These are phyloP conservation scores for Xylariomycetidae sp. DNA, from an alignment of 2,329 filamentous ascomycete species.

Conservation along the genomic window DNA sequence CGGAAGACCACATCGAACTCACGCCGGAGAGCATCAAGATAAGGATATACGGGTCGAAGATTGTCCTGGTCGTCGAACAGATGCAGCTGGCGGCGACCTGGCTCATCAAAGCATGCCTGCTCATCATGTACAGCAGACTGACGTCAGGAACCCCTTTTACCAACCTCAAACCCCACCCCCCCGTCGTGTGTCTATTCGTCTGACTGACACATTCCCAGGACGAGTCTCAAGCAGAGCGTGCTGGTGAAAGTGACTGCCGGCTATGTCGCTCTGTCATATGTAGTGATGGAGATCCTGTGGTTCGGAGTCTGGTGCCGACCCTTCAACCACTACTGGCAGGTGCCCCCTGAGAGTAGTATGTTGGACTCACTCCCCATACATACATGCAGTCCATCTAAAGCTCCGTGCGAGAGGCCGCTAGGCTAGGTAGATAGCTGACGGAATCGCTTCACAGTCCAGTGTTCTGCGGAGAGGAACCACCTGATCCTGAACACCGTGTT, in stretches of 20 bases:
- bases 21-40: constrained; percentile 39
- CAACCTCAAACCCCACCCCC: not conserved
- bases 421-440: no score
- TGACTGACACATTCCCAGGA: constrained; percentile 23
- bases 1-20: constrained; percentile 37
- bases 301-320: constrained; percentile 51
- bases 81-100: constrained; percentile 58
- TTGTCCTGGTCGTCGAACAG: constrained; percentile 58
- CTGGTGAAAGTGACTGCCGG: constrained; percentile 43
- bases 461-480: constrained; percentile 53
- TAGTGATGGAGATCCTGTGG: constrained; percentile 47
- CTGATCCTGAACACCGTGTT: constrained; percentile 56
- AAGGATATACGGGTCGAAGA: constrained; percentile 52
- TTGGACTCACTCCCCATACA: constrained; percentile 4
- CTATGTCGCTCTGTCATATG: constrained; percentile 43
- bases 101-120: constrained; percentile 51
- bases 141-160: constrained; percentile 31
- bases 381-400: constrained; percentile 1
- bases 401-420: no score
- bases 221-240: constrained; percentile 41
- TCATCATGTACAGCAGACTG: constrained; percentile 53
- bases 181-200: no score
- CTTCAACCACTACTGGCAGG: constrained; percentile 52
- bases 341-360: constrained; percentile 46
- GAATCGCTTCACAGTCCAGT: constrained; percentile 53